Conservation (phyloP, 768 basidiomycete species). For the Lactarius tabidus region DNA sequence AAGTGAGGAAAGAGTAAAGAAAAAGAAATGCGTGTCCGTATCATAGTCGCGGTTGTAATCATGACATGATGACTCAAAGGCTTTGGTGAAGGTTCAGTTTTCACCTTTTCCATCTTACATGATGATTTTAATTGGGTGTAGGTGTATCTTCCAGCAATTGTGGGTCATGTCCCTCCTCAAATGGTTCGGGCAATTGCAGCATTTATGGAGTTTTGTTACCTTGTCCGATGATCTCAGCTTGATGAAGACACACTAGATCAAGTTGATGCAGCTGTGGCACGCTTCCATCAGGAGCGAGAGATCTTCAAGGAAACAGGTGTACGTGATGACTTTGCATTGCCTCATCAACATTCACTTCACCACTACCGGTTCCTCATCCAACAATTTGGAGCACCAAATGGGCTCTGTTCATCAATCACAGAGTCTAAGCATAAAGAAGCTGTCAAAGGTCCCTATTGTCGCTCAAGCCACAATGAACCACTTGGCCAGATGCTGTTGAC, state of each 20-base stretch:
- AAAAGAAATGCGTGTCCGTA: no score
- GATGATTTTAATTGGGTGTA: neutral
- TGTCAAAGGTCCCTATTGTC: no score
- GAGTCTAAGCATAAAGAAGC: no score
- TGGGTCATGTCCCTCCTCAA: neutral
- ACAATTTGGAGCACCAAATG: neutral
- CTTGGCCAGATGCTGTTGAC: no score
- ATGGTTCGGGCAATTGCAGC: neutral
- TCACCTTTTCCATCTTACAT: no score
- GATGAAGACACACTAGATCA: neutral
- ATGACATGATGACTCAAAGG: conserved; percentile 6
- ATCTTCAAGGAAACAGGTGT: neutral
- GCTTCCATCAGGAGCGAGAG: neutral
- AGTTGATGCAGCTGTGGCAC: neutral
- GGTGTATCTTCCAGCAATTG: neutral
- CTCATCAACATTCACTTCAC: no score
- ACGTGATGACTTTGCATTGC: no score
- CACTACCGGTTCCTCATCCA: no score
- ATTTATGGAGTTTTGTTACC: neutral
- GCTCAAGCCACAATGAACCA: no score
- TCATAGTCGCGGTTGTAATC: no score
- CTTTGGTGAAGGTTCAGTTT: conserved; percentile 3
- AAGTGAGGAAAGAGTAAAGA: no score
- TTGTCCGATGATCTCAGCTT: neutral
- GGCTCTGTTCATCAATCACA: neutral